These are phyloP conservation scores for Rhodamnia argentea DNA, from an alignment of 345 rosid genomes.

Conservation along the genomic window DNA sequence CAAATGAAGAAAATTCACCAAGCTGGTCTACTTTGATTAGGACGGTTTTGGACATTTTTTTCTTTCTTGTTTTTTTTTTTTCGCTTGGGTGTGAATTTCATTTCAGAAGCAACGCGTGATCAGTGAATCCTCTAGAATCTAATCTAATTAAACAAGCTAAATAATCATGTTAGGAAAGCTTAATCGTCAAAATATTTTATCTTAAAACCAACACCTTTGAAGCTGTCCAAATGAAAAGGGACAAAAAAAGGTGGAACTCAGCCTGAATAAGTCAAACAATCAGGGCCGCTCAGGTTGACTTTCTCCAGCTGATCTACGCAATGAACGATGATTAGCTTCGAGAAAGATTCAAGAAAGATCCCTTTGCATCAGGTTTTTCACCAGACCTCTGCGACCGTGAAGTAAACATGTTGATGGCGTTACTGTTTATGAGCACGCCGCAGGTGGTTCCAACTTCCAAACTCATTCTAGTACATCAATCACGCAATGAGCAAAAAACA, in stretches of 20 bases:
- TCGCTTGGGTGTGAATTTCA: background rate
- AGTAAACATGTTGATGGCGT: background rate
- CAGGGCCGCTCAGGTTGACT: slow-evolving; percentile 9
- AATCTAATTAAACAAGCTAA: background rate
- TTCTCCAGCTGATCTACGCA: background rate
- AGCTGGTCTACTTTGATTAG: background rate
- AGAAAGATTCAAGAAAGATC: background rate
- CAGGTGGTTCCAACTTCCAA: no score
- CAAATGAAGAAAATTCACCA: background rate
- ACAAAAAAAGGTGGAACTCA: background rate
- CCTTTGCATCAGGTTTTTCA: background rate
- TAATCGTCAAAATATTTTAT: background rate
- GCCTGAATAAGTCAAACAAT: slow-evolving; percentile 3
- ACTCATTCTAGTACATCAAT: background rate
- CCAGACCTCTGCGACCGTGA: background rate
- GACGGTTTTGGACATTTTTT: background rate
- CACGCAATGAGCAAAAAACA: background rate
- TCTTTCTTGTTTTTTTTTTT: background rate
- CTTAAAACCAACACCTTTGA: background rate
- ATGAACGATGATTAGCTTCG: background rate
- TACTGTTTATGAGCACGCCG: background rate
- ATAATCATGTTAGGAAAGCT: background rate
- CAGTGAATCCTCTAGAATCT: background rate
- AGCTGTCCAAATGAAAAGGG: background rate
- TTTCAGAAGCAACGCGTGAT: background rate